A percentile compares a stretch with the other conserved stretches of the same genome.
Evolutionary conservation across 305 asterid species (phyloP).

Genomic region (Ajuga reptans): DNA sequence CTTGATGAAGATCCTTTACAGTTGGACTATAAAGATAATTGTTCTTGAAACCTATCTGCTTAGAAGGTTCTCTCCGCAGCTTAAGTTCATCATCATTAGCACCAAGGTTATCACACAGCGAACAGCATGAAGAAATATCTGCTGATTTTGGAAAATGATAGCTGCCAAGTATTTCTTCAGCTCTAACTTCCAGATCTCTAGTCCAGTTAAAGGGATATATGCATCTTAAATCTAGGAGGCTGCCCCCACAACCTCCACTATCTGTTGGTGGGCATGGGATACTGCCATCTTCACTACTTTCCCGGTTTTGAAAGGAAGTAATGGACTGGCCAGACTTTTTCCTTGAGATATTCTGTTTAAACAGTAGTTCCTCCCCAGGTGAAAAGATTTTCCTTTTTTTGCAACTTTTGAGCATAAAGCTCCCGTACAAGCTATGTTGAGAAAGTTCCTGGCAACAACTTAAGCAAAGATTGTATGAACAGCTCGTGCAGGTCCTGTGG

Average conservation of each 20-base stretch:
- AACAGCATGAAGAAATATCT: slow-evolving; percentile 43
- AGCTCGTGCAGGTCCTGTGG: slow-evolving; percentile 75
- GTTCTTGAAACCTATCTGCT: slow-evolving; percentile 41
- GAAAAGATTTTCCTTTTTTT: slow-evolving; percentile 40
- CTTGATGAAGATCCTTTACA: slow-evolving; percentile 51
- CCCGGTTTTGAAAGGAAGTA: slow-evolving; percentile 34
- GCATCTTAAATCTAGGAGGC: slow-evolving; percentile 59
- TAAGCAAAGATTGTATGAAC: slow-evolving; percentile 80
- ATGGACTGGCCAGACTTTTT: slow-evolving; percentile 30
- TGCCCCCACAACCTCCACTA: slow-evolving; percentile 71
- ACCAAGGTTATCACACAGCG: slow-evolving; percentile 33
- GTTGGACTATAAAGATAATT: slow-evolving; percentile 61
- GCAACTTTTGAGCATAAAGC: slow-evolving; percentile 33
- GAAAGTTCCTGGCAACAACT: slow-evolving; percentile 68
- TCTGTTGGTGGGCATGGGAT: slow-evolving; percentile 63
- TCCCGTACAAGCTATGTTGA: slow-evolving; percentile 30
- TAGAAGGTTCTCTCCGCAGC: slow-evolving; percentile 32
- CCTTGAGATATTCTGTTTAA: slow-evolving; percentile 29
- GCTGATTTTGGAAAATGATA: slow-evolving; percentile 35
- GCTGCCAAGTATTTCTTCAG: slow-evolving; percentile 54
- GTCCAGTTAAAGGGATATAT: slow-evolving; percentile 63
- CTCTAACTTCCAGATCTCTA: slow-evolving; percentile 61
- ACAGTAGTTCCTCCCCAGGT: slow-evolving; percentile 32
- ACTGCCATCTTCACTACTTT: slow-evolving; percentile 49
- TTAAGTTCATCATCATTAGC: slow-evolving; percentile 29